These are phyloP conservation scores for Cryptococcus depauperatus DNA, from an alignment of 1,284 basidiomycete species.

Conservation along the genomic window DNA sequence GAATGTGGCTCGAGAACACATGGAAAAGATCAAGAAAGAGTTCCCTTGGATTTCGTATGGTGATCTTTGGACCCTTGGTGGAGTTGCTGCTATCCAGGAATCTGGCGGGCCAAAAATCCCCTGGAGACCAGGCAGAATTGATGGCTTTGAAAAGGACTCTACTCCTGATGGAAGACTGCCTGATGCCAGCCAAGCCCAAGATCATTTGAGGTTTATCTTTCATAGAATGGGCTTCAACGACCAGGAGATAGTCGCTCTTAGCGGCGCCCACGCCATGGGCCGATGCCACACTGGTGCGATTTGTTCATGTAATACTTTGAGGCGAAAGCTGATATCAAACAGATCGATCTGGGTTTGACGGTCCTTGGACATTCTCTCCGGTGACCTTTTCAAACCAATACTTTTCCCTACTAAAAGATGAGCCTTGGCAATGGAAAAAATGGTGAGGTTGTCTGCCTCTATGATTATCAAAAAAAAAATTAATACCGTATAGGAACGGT, in stretches of 20 bases:
- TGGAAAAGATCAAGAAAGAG: slow-evolving; percentile 81
- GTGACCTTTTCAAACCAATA: slow-evolving; percentile 72
- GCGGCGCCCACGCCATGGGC: slow-evolving; percentile 89
- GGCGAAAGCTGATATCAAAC: too few species aligned
- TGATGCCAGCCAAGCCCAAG: slow-evolving; percentile 72
- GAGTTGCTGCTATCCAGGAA: slow-evolving; percentile 59
- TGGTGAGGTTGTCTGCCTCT: slow-evolving; percentile 43
- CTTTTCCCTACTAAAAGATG: slow-evolving; percentile 73
- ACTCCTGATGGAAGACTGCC: slow-evolving; percentile 94
- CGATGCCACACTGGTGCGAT: slow-evolving; percentile 72
- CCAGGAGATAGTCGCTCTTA: slow-evolving; percentile 90
- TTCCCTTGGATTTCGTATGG: slow-evolving; percentile 84
- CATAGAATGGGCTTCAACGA: slow-evolving; percentile 94
- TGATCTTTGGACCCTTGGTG: slow-evolving; percentile 87
- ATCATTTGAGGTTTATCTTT: slow-evolving; percentile 85
- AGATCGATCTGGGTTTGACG: slow-evolving; percentile 72
- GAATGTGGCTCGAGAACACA: slow-evolving; percentile 67
- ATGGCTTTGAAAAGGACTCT: slow-evolving; percentile 64
- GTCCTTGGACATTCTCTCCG: slow-evolving; percentile 52
- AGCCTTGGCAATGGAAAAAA: slow-evolving; percentile 58
- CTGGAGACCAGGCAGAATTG: slow-evolving; percentile 82
- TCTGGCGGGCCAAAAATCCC: slow-evolving; percentile 57
- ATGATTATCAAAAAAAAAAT: slow-evolving; percentile 2
- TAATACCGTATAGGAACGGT: slow-evolving; percentile 56
- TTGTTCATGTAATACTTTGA: neutral